Evolutionary conservation across 805 yeast species (phyloP), one percentile per base, ranked within the genome.

Genomic region (Alloascoidea hylecoeti): DNA sequence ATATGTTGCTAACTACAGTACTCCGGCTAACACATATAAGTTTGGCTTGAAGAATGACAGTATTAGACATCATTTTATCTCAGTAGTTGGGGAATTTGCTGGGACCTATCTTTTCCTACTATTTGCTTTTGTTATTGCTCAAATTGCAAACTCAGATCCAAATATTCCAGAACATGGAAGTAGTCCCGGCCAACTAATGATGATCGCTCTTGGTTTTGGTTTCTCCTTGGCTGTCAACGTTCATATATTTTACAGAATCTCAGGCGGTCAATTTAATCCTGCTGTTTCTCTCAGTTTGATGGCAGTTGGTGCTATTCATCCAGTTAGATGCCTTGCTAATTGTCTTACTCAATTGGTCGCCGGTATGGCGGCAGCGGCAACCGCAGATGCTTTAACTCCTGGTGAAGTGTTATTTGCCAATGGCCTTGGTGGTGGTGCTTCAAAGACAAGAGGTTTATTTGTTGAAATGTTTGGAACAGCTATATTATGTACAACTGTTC

Each of bases 351-450:
- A 84, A 63, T 54, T 83, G 51, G 58, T 82, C 55, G 94, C 81
- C 38, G 94, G 94, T 58, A 78, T 84, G 77, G 84, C 85, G 49
- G 95, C 95, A 40, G 94, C 89, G 40, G 94, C 84, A 57, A 88
- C 84, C 35, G 94, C 85, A 36, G 61, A 72, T 45, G 92, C 85
- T 34, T 70, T 83, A 77, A 78, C 89, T 16, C 94, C 95, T 33
- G 94, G 94, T 44, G 64, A 66, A 36, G 65, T 83, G 48, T 64
- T 72, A 4, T 83, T 80, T 49, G 71, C 83, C 43, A 82, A 83
- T 51, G 64, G 69, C 35, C 61, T 82, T 43, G 86, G 89, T 40
- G 76, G 76, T 41, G 92, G 78, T 37, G 64, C 70, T 48, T 78
- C 88, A 30, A 75, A 65, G 55, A 48, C 79, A 38, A 74, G 86